Percentiles rank a stretch among this genome's conserved stretches.
These are phyloP conservation scores for Lippia alba DNA, from an alignment of 305 asterid genomes.

Conservation along the genomic window DNA sequence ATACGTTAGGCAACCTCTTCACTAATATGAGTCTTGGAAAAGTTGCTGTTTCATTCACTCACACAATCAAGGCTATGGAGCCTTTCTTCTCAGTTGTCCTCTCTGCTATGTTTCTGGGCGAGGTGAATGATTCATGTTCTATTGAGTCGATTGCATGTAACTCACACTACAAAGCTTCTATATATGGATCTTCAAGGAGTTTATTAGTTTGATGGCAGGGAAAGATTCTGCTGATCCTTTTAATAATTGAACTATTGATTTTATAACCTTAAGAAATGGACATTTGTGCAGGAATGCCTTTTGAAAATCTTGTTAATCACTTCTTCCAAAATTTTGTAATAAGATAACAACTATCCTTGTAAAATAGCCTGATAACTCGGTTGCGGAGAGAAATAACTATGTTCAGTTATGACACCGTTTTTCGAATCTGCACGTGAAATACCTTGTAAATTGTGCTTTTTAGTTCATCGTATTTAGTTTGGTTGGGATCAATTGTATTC, in stretches of 20 bases:
- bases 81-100: constrained; percentile 89
- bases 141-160: not conserved
- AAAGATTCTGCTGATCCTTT: not conserved
- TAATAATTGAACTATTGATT: not conserved
- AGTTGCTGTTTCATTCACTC: constrained; percentile 91
- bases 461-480: constrained; percentile 6
- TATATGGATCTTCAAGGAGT: constrained; percentile 14
- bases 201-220: not conserved
- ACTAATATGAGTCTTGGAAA: constrained; percentile 95
- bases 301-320: not conserved
- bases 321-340: not conserved
- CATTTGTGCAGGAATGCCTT: not conserved
- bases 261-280: not conserved
- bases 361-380: not conserved
- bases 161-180: not conserved
- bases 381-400: not conserved
- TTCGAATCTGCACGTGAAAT: not conserved
- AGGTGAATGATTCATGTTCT: constrained; percentile 47
- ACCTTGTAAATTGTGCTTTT: not conserved
- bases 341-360: not conserved
- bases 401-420: constrained; percentile 9
- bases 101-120: constrained; percentile 86
- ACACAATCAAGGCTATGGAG: constrained; percentile 93
- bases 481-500: not conserved
- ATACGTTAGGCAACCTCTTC: constrained; percentile 88